Conservation (phyloP, 129 eudicot species). For the Ambrosia artemisiifolia region DNA sequence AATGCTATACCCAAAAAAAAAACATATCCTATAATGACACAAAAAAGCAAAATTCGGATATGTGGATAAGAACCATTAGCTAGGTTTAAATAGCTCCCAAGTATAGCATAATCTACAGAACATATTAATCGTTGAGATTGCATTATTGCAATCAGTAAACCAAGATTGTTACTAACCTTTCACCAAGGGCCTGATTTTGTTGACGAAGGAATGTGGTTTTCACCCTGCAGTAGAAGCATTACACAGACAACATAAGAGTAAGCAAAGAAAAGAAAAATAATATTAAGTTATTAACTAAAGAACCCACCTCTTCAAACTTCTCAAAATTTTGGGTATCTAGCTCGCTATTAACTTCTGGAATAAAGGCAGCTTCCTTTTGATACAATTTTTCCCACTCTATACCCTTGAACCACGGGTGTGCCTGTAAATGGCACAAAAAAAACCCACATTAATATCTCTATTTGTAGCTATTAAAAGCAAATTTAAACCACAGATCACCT, state of each 20-base stretch:
- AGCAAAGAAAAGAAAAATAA: background rate
- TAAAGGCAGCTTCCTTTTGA: conserved; percentile 84
- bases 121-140: background rate
- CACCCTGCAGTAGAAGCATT: conserved; percentile 47
- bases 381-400: conserved; percentile 78
- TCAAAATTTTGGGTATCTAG: conserved; percentile 96
- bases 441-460: background rate
- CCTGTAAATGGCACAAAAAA: conserved; percentile 38
- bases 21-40: background rate
- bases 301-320: conserved; percentile 82
- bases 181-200: conserved; percentile 94
- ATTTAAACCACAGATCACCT: conserved; percentile 49
- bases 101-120: background rate
- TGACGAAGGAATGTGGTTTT: conserved; percentile 59
- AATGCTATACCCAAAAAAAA: background rate
- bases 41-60: background rate
- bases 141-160: background rate
- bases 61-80: background rate
- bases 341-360: conserved; percentile 95
- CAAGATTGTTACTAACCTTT: conserved; percentile 58
- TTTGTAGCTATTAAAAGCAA: conserved; percentile 1
- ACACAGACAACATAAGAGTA: background rate
- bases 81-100: background rate
- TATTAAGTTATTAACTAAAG: background rate
- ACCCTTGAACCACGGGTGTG: conserved; percentile 91